Percentiles rank a stretch among this genome's conserved stretches.
phyloP scores from a whole-genome alignment of 2,329 filamentous ascomycete genomes.

The Epichloe amarillans region DNA sequence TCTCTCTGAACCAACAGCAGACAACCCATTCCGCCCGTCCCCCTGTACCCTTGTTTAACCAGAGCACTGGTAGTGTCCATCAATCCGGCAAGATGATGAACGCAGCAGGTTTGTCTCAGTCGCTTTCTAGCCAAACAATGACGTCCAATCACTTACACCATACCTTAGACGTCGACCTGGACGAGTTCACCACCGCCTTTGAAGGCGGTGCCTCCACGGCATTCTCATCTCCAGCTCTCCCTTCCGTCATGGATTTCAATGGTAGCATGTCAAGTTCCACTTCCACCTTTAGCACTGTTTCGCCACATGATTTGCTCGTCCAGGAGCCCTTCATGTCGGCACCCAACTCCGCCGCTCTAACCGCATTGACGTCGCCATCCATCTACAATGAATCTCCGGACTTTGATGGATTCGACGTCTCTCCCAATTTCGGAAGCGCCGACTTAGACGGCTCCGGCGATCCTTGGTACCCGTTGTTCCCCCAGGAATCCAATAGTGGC shows the following conservation, averaged over 20 bases:
- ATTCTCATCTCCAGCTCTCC: conserved; percentile 40
- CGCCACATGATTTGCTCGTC: conserved; percentile 67
- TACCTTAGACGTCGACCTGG: conserved; percentile 41
- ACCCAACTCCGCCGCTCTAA: conserved; percentile 70
- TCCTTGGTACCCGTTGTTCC: conserved; percentile 64
- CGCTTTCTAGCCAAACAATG: not conserved
- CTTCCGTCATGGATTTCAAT: conserved; percentile 37
- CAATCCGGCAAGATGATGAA: conserved; percentile 32
- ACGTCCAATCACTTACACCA: conserved; percentile 18
- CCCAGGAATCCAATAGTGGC: conserved; percentile 26
- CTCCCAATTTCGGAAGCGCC: conserved; percentile 56
- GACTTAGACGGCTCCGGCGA: conserved; percentile 40
- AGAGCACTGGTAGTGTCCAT: conserved; percentile 40
- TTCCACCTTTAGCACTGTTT: conserved; percentile 57
- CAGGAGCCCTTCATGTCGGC: conserved; percentile 59
- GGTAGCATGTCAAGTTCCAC: conserved; percentile 34
- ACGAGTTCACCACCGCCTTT: conserved; percentile 44
- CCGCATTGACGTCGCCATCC: conserved; percentile 76
- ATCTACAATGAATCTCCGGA: conserved; percentile 64
- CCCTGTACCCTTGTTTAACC: conserved; percentile 62
- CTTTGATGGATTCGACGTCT: conserved; percentile 62
- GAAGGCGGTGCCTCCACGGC: conserved; percentile 37
- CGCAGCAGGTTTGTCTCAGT: conserved; percentile 23
- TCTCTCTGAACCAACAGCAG: conserved; percentile 39
- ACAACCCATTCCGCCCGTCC: conserved; percentile 39